These are phyloP conservation scores for Thraustochytrium sp. DNA, from an alignment of 352 stramenopile genomes.

Conservation along the genomic window DNA sequence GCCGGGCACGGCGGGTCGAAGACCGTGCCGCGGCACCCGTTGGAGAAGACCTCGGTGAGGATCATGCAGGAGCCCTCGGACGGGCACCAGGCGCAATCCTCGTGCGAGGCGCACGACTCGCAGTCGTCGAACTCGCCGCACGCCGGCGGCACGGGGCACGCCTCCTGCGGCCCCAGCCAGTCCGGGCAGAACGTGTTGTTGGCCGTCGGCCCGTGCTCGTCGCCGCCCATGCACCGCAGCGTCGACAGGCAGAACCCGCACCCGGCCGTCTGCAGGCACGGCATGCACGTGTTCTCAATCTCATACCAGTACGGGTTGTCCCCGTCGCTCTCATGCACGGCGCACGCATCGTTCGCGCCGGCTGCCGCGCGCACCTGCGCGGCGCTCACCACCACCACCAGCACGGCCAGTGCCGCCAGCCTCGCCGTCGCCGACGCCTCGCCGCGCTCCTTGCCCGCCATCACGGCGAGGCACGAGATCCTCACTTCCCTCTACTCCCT, in stretches of 20 bases:
- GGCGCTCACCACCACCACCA: not conserved
- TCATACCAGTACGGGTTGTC: slow-evolving; percentile 42
- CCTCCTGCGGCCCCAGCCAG: slow-evolving; percentile 45
- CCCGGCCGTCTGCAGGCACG: slow-evolving; percentile 59
- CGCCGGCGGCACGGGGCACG: slow-evolving; percentile 49
- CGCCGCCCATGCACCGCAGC: slow-evolving; percentile 71
- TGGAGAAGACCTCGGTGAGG: slow-evolving; percentile 69
- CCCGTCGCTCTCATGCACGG: not conserved
- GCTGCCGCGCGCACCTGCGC: not conserved
- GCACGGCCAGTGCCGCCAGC: not conserved
- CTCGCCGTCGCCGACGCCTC: no score
- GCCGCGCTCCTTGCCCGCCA: no score
- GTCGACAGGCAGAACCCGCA: slow-evolving; percentile 84
- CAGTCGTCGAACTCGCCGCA: slow-evolving; percentile 60
- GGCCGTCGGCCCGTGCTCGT: slow-evolving; percentile 55
- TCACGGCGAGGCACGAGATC: not conserved
- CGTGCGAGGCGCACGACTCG: slow-evolving; percentile 57
- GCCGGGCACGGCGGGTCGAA: slow-evolving; percentile 73
- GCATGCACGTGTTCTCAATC: slow-evolving; percentile 55
- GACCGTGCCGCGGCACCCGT: slow-evolving; percentile 70
- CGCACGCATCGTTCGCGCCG: not conserved
- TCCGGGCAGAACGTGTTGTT: slow-evolving; percentile 61
- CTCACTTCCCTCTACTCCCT: not conserved
- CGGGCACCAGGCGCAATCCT: slow-evolving; percentile 79
- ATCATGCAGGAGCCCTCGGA: slow-evolving; percentile 72